Base-by-base conservation (phyloP, 306 rosid species). In the Trichosanthes truncata region DNA sequence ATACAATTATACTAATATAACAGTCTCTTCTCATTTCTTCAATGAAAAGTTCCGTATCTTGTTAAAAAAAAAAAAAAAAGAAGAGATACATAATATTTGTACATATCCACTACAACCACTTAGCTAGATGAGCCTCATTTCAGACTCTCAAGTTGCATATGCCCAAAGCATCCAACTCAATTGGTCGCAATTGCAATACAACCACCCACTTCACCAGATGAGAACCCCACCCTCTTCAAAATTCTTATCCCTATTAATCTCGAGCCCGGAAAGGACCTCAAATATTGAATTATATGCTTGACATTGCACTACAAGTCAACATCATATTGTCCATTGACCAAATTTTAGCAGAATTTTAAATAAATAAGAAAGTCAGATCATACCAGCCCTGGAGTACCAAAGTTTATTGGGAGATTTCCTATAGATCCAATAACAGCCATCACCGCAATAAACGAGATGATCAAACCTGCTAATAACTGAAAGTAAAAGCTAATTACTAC, bases 331-430 rank as follows among this genome's bases (percentile, higher is more conserved):
- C 55, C 36, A 2, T 26, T 23, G n/a, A 69, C 13, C 11, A 69
- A 68, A 69, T 69, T 69, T 23, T 41, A 29, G 78, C 17, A 71
- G 38, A 23, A 48, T 73, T 7, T 73, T 29, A 26, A 10, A 68
- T 63, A 81, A 79, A 61, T 78, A 76, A 82, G 79, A 79, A 78
- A 61, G 60, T 66, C 57, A 48, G 79, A 76, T 84, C 91, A 65
- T 84, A 94, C 98, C 94, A 94, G 87, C 81, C 98, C 98, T 12
- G 98, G 97, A 65, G 98, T 89, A 66, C 95, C 93, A 60, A 94
- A 91, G 86, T 83, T 85, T 81, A 94, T 41, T 14, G 95, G 97
- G 71, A 91, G 84, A 74, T 67, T 82, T 63, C 89, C 93, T 76
- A 77, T 87, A 81, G 93, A 88, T 79, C 98, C 98, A 65, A 84